These are phyloP conservation scores for Penicillium cosmopolitanum DNA, from an alignment of 495 filamentous ascomycete species.

Conservation along the genomic window DNA sequence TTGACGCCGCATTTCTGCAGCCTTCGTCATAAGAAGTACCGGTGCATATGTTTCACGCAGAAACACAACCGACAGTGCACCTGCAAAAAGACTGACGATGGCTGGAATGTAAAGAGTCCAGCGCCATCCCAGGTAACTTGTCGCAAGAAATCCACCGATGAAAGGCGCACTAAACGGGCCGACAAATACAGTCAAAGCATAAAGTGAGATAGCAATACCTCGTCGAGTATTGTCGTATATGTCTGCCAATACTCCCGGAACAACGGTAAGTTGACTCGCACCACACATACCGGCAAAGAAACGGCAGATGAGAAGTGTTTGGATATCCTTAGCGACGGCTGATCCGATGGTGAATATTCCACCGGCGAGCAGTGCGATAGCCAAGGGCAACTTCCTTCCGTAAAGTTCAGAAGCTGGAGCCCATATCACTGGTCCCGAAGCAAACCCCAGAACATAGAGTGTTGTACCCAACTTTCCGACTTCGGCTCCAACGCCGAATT, in stretches of 20 bases:
- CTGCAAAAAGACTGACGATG: constrained; percentile 38
- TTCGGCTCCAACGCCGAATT: constrained; percentile 51
- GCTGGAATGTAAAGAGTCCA: constrained; percentile 52
- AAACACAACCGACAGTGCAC: constrained; percentile 31
- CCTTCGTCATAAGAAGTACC: constrained; percentile 44
- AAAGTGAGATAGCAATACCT: constrained; percentile 53
- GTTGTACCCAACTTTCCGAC: constrained; percentile 56
- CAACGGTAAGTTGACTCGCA: constrained; percentile 53
- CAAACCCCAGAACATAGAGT: constrained; percentile 58
- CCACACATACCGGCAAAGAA: constrained; percentile 58
- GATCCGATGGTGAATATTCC: constrained; percentile 59
- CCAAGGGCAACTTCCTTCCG: constrained; percentile 62
- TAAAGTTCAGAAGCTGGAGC: constrained; percentile 77
- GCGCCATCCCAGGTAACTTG: constrained; percentile 48
- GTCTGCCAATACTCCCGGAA: constrained; percentile 56
- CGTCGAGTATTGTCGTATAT: constrained; percentile 52
- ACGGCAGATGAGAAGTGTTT: constrained; percentile 55
- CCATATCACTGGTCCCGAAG: constrained; percentile 59
- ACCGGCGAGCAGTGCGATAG: constrained; percentile 53
- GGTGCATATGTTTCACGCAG: constrained; percentile 46
- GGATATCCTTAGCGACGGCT: constrained; percentile 60
- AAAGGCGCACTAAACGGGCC: constrained; percentile 53
- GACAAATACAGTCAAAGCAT: constrained; percentile 52
- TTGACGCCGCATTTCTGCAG: constrained; percentile 39
- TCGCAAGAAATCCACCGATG: constrained; percentile 48